Evolutionary conservation across 192 early-diverging fungal genomes (phyloP), one percentile per base, ranked within the genome.

Genomic region (Coemansia biformis): DNA sequence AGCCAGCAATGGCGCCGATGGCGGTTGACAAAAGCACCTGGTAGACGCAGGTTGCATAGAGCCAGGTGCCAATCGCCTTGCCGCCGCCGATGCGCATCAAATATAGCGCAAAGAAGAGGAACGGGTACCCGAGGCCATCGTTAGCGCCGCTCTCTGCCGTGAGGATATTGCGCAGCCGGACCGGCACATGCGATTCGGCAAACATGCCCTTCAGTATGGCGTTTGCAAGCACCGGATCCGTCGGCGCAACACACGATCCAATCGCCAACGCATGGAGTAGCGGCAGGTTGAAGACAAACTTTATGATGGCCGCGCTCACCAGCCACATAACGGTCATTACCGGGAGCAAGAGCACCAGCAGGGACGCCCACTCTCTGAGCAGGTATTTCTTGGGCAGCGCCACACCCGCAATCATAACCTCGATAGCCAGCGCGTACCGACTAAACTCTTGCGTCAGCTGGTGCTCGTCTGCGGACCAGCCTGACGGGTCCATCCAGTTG

Each of bases 191-290:
- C 32, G 83, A 81, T 55, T 94, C 92, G 15, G 94, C 92, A 76
- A 94, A 98, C 23, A 82, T 75, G 18, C 94, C 94, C 60, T 91
- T 91, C 17, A 98, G 86, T 5, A 98, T 89, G 5, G 90, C 88
- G 75, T 92, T 95, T 34, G 91, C 87, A 41, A 98, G 68, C 39
- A 96, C 91, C 0, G 93, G 93, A 62, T 97, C 94, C 0, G 94
- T 97, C 2, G 94, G 92, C 10, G 91, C 85, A 14, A 88, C 63
- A 51, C 90, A 92, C 0, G 92, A 82, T 6, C 86, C 84, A 26
- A 96, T 81, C 21, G 86, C 76, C 43, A 96, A 63, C 1, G 85
- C 73, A 22, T 88, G 81, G 13, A 88, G 37, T 77, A 88, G 73
- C 16, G 72, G 14, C 10, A 73, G 5, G 1, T 51, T 10, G 32